A percentile compares a stretch with the other conserved stretches of the same genome.
These are phyloP conservation scores for Mollisiaceae sp. DNA, from an alignment of 2,329 filamentous ascomycete genomes.

Conservation along the genomic window DNA sequence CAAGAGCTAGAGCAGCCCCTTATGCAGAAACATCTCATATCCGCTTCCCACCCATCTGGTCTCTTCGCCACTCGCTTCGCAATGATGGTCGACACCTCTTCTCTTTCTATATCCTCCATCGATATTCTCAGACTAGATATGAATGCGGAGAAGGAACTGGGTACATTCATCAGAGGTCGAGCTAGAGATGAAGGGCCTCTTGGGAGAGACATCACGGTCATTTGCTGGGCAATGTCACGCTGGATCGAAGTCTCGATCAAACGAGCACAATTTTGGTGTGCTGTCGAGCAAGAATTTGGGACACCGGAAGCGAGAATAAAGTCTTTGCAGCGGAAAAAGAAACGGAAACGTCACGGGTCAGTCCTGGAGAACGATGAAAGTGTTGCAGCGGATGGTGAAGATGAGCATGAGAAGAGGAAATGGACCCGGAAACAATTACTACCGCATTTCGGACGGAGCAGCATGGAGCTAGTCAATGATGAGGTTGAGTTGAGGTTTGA, in stretches of 20 bases:
- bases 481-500: constrained; percentile 51
- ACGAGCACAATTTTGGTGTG: constrained; percentile 67
- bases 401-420: constrained; percentile 31
- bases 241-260: constrained; percentile 67
- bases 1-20: constrained; percentile 38
- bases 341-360: constrained; percentile 27
- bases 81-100: constrained; percentile 62
- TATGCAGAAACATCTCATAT: constrained; percentile 62
- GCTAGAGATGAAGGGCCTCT: constrained; percentile 50
- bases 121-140: constrained; percentile 61
- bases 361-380: constrained; percentile 41
- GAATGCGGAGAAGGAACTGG: constrained; percentile 62
- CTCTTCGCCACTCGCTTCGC: constrained; percentile 63
- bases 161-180: constrained; percentile 49
- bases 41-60: constrained; percentile 50
- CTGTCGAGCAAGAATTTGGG: constrained; percentile 55
- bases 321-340: constrained; percentile 26
- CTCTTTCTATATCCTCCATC: constrained; percentile 57
- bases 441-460: constrained; percentile 58
- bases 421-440: constrained; percentile 54
- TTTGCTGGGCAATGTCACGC: constrained; percentile 71
- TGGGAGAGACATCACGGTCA: constrained; percentile 61
- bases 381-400: constrained; percentile 36
- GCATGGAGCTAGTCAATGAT: constrained; percentile 43
- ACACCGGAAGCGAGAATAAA: constrained; percentile 41